These are phyloP conservation scores for Oehlia diaphana DNA, from an alignment of 192 early-diverging fungal species.

Conservation along the genomic window DNA sequence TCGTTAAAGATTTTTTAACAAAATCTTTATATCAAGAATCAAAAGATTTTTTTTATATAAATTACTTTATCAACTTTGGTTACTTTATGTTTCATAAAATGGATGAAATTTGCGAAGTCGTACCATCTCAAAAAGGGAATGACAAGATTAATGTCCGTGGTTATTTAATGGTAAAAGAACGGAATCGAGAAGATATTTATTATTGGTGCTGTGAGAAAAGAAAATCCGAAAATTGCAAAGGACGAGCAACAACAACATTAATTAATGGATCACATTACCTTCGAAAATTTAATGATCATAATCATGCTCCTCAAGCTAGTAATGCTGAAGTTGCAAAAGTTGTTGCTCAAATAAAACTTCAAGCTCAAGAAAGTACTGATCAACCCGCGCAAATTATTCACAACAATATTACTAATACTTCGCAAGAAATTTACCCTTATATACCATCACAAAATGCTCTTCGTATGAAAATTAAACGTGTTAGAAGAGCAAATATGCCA, in stretches of 20 bases:
- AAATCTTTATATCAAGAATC: too few species aligned
- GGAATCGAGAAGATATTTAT: neutral
- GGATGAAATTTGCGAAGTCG: too few species aligned
- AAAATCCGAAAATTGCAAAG: neutral
- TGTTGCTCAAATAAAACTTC: neutral
- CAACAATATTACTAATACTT: neutral
- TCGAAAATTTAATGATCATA: constrained; percentile 2
- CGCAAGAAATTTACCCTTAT: neutral
- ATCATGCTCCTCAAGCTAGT: constrained; percentile 8
- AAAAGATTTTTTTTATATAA: too few species aligned
- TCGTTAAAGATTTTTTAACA: too few species aligned
- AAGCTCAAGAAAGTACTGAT: constrained; percentile 1
- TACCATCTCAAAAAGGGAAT: too few species aligned
- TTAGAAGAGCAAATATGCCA: too few species aligned
- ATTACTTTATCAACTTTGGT: too few species aligned
- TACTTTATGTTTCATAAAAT: too few species aligned
- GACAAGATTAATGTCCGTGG: too few species aligned
- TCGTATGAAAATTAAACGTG: neutral
- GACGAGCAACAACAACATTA: neutral
- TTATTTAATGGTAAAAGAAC: too few species aligned
- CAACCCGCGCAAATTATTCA: constrained; percentile 5
- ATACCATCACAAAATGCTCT: constrained; percentile 3
- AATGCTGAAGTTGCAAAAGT: neutral
- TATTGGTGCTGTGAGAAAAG: constrained; percentile 17
- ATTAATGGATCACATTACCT: neutral